phyloP scores from a whole-genome alignment of 345 rosid species.

The Arabidopsis suecica region DNA sequence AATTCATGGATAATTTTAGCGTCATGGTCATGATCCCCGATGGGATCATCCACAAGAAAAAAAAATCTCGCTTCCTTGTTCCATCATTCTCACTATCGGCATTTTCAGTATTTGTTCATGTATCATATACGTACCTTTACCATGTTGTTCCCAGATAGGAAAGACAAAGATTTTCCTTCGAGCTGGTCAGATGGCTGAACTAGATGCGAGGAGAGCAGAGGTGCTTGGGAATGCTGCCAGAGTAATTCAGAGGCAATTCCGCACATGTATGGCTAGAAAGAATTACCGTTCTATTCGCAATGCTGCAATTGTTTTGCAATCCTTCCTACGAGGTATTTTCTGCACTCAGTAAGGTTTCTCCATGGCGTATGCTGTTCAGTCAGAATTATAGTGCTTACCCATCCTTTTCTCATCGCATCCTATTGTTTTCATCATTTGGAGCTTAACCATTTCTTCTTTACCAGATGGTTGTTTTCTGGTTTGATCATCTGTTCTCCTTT shows the following conservation, averaged over 20 bases:
- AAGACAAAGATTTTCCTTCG: slow-evolving; percentile 88
- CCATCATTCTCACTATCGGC: background rate
- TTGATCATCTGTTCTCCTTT: slow-evolving; percentile 25
- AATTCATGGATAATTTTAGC: slow-evolving; percentile 1
- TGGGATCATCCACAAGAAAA: slow-evolving; percentile 16
- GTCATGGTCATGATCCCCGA: slow-evolving; percentile 19
- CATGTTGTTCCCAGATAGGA: slow-evolving; percentile 70
- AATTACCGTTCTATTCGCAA: slow-evolving; percentile 66
- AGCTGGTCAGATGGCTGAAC: slow-evolving; percentile 99
- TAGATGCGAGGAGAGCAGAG: slow-evolving; percentile 96
- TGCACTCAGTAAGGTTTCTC: slow-evolving; percentile 7
- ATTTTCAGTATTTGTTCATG: slow-evolving; percentile 24
- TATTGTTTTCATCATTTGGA: slow-evolving; percentile 24
- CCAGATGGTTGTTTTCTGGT: slow-evolving; percentile 4
- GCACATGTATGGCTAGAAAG: slow-evolving; percentile 77
- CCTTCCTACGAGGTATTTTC: slow-evolving; percentile 75
- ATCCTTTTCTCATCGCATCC: slow-evolving; percentile 7
- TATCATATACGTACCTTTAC: slow-evolving; percentile 31
- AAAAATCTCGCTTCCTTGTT: background rate
- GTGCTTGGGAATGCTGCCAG: slow-evolving; percentile 96
- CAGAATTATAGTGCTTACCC: slow-evolving; percentile 7
- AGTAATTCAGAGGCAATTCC: slow-evolving; percentile 74
- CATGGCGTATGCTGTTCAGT: slow-evolving; percentile 21
- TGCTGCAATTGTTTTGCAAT: slow-evolving; percentile 77
- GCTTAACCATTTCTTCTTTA: slow-evolving; percentile 18